Percentiles rank a stretch among this genome's conserved stretches.
These are phyloP conservation scores for Vanderwaltozyma verrucispora DNA, from an alignment of 805 yeast species.

Conservation along the genomic window DNA sequence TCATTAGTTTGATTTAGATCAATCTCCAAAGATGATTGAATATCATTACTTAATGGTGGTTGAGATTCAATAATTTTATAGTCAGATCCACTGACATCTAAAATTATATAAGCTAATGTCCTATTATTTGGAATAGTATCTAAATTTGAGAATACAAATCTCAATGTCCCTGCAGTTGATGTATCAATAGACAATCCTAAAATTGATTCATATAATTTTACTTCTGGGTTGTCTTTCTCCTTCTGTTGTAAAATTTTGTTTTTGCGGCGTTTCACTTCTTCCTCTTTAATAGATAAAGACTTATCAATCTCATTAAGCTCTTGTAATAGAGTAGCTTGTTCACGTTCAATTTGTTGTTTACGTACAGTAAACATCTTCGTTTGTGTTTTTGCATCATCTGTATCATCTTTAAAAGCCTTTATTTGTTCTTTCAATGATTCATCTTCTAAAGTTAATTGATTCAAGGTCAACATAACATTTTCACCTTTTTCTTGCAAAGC, in stretches of 20 bases:
- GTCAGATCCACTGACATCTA: conserved; percentile 36
- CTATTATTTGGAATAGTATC: conserved; percentile 23
- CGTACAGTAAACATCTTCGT: conserved; percentile 30
- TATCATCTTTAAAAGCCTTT: conserved; percentile 14
- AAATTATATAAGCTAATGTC: conserved; percentile 31
- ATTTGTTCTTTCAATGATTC: conserved; percentile 25
- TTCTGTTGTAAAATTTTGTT: conserved; percentile 35
- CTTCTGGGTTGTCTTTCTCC: conserved; percentile 41
- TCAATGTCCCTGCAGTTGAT: conserved; percentile 35
- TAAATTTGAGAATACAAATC: conserved; percentile 40
- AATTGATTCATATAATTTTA: conserved; percentile 39
- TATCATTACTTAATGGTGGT: conserved; percentile 29
- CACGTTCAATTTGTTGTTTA: conserved; percentile 28
- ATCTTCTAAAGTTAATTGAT: conserved; percentile 21
- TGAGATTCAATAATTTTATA: conserved; percentile 30
- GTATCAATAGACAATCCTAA: conserved; percentile 49
- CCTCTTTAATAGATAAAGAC: conserved; percentile 25
- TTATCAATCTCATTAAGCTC: conserved; percentile 28
- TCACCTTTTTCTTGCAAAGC: conserved; percentile 18
- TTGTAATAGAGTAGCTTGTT: conserved; percentile 19
- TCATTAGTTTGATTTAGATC: conserved; percentile 1
- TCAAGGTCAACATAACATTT: conserved; percentile 27
- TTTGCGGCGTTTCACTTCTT: conserved; percentile 27
- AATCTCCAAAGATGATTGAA: not conserved
- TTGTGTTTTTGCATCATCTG: conserved; percentile 28